These are phyloP conservation scores for Golubevia sp. DNA, from an alignment of 1,284 basidiomycete genomes.

Conservation along the genomic window DNA sequence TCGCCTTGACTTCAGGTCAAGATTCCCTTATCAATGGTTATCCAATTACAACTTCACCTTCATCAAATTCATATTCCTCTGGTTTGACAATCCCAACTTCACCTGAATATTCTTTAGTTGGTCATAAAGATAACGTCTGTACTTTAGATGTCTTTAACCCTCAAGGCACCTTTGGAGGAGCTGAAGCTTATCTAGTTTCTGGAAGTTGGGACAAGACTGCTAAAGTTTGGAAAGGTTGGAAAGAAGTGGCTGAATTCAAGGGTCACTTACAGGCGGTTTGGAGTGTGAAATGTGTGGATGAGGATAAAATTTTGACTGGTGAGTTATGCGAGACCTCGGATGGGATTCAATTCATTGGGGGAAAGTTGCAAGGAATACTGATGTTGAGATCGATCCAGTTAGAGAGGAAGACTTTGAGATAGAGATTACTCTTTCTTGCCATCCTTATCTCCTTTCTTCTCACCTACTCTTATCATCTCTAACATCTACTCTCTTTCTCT, in stretches of 20 bases:
- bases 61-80: too few relatives aligned
- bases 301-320: conserved; percentile 80
- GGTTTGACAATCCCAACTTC: conserved; percentile 10
- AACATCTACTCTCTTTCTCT: neutral
- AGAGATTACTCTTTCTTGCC: too few relatives aligned
- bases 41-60: conserved; percentile 18
- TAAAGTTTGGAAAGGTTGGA: conserved; percentile 81
- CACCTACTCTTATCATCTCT: too few relatives aligned
- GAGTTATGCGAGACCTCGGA: conserved; percentile 23
- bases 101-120: conserved; percentile 62
- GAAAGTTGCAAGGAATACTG: neutral
- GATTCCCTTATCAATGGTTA: conserved; percentile 53
- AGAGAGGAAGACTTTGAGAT: neutral
- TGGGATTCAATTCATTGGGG: neutral
- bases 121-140: conserved; percentile 90
- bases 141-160: conserved; percentile 68
- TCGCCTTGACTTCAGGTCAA: conserved; percentile 47
- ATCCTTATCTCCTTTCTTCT: too few relatives aligned
- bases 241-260: conserved; percentile 75
- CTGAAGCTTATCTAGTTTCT: conserved; percentile 78
- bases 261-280: conserved; percentile 92
- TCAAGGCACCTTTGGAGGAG: conserved; percentile 65
- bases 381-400: neutral
- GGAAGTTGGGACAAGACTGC: conserved; percentile 98
- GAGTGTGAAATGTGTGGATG: conserved; percentile 82